These are phyloP conservation scores for Cichorium intybus DNA, from an alignment of 140 eudicot genomes.

Conservation along the genomic window DNA sequence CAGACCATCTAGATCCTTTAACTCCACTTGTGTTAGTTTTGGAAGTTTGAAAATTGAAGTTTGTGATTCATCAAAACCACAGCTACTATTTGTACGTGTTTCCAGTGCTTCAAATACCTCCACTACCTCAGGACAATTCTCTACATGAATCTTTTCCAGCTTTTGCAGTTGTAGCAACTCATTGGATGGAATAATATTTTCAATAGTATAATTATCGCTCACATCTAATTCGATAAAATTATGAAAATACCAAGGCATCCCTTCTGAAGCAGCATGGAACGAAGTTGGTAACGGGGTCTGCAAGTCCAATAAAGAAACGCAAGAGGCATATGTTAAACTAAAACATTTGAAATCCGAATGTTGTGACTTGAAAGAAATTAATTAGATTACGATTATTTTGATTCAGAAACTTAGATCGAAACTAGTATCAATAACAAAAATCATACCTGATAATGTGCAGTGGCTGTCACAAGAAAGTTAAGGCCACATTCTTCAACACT, in stretches of 20 bases:
- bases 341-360: not conserved
- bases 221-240: not conserved
- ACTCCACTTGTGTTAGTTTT: not conserved
- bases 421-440: no score
- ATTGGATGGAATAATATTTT: not conserved
- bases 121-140: rapidly evolving
- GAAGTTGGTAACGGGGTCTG: not conserved
- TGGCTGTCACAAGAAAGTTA: no score
- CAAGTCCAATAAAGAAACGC: not conserved
- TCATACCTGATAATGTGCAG: no score
- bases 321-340: not conserved
- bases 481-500: no score
- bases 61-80: not conserved
- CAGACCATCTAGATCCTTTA: not conserved
- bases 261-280: not conserved
- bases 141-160: not conserved
- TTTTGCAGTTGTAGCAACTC: constrained; percentile 6
- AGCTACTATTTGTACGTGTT: not conserved
- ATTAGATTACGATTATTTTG: not conserved
- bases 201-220: no score
- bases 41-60: not conserved
- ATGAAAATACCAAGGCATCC: not conserved
- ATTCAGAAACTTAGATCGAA: no score
- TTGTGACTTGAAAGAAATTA: no score
- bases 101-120: not conserved